Evolutionary conservation across 805 yeast genomes (phyloP), one percentile per base, ranked within the genome.

Genomic region (Yarrowia divulgata): DNA sequence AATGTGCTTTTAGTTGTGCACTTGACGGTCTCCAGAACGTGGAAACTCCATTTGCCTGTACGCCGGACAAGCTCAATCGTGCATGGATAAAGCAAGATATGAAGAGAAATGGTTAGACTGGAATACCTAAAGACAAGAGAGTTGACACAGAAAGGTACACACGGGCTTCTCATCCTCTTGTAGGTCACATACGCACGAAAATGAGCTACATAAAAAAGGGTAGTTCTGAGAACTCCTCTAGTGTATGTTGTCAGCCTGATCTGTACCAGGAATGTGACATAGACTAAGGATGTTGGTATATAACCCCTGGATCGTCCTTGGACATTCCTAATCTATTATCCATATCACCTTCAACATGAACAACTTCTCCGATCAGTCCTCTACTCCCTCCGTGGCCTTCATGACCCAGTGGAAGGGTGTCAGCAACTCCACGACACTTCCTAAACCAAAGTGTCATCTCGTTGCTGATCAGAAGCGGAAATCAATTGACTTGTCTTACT

Each of bases 211-310:
- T 40, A 16, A 16, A 40, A 40, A n/a, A 43, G 46, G 7, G 32
- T 46, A 46, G 52, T 14, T 48, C 35, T 48, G 52, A 48, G 13
- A 48, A 48, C n/a, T 48, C 18, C 35, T 18, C 52, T 48, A 48
- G 2, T 29, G 35, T 48, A 48, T 48, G 35, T 29, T 29, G 37
- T 4, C 16, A 48, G 12, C 14, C 18, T 7, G 7, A 14, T 23
- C 18, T 5, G n/a, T 13, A 13, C 8, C 9, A 10, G 32, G 52
- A 8, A 1, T 0, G 10, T 46, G 16, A 3, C 35, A 48, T 48
- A 48, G 35, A 48, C 18, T 23, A 29, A 12, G 23, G 4, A 23
- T 4, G 29, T 23, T 46, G 49, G 18, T 29, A 48, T 48, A 48
- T 23, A 48, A 29, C 35, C 18, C 52, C 18, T 50, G 55, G 39